phyloP scores from a whole-genome alignment of 495 filamentous ascomycete genomes.

The Bacidia rubella region DNA sequence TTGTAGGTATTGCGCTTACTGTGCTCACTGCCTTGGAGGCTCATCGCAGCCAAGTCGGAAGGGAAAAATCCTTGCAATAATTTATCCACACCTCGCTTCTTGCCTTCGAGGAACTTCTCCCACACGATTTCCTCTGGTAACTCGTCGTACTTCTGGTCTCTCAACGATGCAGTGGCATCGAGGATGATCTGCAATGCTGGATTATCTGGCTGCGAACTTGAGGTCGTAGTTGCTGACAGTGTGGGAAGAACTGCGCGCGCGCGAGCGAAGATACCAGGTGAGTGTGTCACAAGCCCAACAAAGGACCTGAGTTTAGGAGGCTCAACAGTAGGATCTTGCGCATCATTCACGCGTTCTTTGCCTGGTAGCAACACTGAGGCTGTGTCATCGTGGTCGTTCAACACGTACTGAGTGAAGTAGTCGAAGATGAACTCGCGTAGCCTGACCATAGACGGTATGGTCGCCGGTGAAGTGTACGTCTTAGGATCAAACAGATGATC shows the following conservation, averaged over 20 bases:
- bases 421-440: background rate
- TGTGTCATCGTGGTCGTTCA: background rate
- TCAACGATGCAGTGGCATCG: background rate
- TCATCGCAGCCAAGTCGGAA: background rate
- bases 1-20: background rate
- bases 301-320: background rate
- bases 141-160: background rate
- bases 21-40: background rate
- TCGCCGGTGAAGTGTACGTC: background rate
- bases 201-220: background rate
- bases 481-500: background rate
- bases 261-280: background rate
- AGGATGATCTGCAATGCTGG: background rate
- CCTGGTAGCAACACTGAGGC: background rate
- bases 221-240: background rate
- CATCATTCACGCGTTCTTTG: background rate
- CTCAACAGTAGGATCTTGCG: background rate
- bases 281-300: background rate
- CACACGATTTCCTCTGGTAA: background rate
- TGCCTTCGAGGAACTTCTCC: background rate
- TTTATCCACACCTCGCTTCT: background rate
- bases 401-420: background rate
- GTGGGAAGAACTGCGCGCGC: background rate
- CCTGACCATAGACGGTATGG: background rate
- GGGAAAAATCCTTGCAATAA: background rate